Conservation (phyloP, 2,329 filamentous ascomycete species). For the Acephala macrosclerotiorum region DNA sequence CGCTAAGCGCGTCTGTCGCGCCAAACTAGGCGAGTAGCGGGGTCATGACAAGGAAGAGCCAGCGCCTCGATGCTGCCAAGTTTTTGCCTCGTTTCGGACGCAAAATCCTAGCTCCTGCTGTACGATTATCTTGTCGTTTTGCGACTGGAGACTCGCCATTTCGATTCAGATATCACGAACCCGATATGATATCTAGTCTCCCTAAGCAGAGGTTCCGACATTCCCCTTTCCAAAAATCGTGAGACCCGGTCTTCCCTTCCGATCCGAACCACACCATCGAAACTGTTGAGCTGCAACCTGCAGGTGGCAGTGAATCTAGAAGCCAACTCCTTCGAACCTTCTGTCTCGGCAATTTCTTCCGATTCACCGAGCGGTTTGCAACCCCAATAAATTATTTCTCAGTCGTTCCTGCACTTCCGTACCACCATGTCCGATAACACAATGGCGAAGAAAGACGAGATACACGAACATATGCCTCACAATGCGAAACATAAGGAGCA, state of each 20-base stretch:
- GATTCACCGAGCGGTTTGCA: background rate
- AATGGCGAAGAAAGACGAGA: slow-evolving; percentile 34
- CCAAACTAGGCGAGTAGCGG: background rate
- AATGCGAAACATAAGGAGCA: slow-evolving; percentile 56
- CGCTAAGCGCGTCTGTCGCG: background rate
- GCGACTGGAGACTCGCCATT: too few relatives aligned
- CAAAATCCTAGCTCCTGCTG: background rate
- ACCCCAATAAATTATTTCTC: background rate
- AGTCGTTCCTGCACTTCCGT: background rate
- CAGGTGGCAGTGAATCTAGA: background rate
- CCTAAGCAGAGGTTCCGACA: background rate
- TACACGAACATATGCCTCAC: slow-evolving; percentile 35
- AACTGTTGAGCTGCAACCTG: slow-evolving; percentile 5
- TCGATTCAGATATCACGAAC: background rate
- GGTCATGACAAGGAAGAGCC: background rate
- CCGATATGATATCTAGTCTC: background rate
- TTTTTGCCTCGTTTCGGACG: too few relatives aligned
- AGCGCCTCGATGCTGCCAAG: background rate
- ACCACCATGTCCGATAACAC: slow-evolving; percentile 2
- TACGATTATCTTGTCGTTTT: too few relatives aligned
- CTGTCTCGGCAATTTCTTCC: background rate
- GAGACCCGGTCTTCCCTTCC: background rate
- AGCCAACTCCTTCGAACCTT: background rate
- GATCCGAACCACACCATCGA: background rate
- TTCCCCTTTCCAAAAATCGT: background rate